A percentile compares a stretch with the other conserved stretches of the same genome.
Conservation (phyloP, 2,329 filamentous ascomycete species). For the Neonectria sp. region DNA sequence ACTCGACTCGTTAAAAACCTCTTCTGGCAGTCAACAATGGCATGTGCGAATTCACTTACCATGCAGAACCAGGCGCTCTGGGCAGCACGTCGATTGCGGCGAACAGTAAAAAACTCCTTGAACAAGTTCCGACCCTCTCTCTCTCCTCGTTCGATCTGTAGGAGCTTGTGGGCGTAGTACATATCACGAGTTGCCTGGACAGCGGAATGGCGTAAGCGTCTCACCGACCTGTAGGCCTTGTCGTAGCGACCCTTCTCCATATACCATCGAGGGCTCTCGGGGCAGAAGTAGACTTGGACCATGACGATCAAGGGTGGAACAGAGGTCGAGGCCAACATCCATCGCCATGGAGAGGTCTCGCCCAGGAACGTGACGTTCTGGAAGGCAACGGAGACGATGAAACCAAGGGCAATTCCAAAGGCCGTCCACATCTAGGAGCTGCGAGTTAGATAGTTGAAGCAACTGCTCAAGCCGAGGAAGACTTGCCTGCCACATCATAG, state of each 20-base stretch:
- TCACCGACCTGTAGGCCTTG: slow-evolving; percentile 70
- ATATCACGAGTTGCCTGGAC: slow-evolving; percentile 75
- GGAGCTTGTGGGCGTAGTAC: slow-evolving; percentile 69
- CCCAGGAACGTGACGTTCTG: not conserved
- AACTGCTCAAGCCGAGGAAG: too few species aligned
- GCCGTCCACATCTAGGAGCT: not conserved
- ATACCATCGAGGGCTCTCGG: slow-evolving; percentile 77
- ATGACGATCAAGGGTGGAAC: slow-evolving; percentile 71
- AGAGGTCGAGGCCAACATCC: slow-evolving; percentile 75
- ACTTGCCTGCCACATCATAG: slow-evolving; percentile 67
- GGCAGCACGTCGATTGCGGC: slow-evolving; percentile 70
- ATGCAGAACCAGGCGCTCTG: slow-evolving; percentile 52
- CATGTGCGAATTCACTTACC: not conserved
- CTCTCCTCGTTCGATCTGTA: slow-evolving; percentile 53
- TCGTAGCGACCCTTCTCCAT: slow-evolving; percentile 72
- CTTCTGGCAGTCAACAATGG: not conserved
- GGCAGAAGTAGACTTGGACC: slow-evolving; percentile 66
- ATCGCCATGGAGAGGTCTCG: slow-evolving; percentile 73
- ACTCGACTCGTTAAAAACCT: not conserved
- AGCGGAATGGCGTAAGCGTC: slow-evolving; percentile 69
- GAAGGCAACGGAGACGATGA: slow-evolving; percentile 43
- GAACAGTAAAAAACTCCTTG: slow-evolving; percentile 70
- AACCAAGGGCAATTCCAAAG: not conserved
- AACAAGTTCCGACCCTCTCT: slow-evolving; percentile 63
- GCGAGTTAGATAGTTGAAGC: not conserved